phyloP scores from a whole-genome alignment of 352 stramenopile genomes.

The Phytophthora fragariae region DNA sequence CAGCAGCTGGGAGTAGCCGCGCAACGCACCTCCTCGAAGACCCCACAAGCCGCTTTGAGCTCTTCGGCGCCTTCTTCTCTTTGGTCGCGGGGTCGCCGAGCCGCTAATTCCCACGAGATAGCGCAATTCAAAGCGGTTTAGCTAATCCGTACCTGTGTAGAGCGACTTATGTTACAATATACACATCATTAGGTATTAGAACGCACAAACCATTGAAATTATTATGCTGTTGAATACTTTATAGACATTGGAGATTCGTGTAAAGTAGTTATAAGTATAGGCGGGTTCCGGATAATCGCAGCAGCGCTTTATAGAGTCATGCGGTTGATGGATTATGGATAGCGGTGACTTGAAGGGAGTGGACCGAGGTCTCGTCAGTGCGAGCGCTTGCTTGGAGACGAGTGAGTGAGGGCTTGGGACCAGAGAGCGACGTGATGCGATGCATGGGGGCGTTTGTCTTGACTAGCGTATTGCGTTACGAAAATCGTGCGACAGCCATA shows the following conservation, averaged over 20 bases:
- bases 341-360: slow-evolving; percentile 23
- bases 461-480: not conserved
- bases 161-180: not conserved
- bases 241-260: too few species aligned
- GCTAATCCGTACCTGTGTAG: not conserved
- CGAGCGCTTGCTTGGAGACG: slow-evolving; percentile 1
- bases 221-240: too few species aligned
- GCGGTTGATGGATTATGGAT: slow-evolving; percentile 13
- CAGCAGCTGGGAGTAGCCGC: slow-evolving; percentile 11
- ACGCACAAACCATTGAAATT: not conserved
- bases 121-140: slow-evolving; percentile 8
- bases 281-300: not conserved
- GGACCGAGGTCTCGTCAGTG: slow-evolving; percentile 27
- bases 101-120: slow-evolving; percentile 20
- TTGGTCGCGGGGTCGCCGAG: slow-evolving; percentile 33
- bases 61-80: slow-evolving; percentile 41
- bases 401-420: not conserved
- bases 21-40: slow-evolving; percentile 45
- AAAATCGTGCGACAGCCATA: not conserved
- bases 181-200: not conserved
- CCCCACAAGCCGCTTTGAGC: slow-evolving; percentile 42
- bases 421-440: not conserved
- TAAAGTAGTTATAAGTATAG: not conserved
- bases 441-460: slow-evolving; percentile 9
- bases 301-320: not conserved